A percentile compares a stretch with the other conserved stretches of the same genome.
Evolutionary conservation across 352 stramenopile genomes (phyloP).

Genomic region (Peronospora destructor): DNA sequence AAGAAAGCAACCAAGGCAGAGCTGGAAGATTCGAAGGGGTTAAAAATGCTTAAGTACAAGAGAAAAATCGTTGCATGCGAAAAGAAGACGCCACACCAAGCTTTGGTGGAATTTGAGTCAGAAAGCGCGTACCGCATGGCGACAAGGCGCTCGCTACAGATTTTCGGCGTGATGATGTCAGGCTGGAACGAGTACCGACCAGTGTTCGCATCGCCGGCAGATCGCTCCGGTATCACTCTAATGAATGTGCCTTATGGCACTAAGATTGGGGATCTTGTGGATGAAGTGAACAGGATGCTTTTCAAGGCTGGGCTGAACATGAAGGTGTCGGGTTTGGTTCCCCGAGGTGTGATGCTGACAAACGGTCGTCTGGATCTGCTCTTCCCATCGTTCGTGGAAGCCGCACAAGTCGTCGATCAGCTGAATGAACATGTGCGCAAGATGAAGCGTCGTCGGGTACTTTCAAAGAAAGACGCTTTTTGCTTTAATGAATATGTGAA

Average conservation of each 20-base stretch:
- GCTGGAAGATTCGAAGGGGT: conserved; percentile 2
- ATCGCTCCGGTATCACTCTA: conserved; percentile 54
- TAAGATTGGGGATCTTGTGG: conserved; percentile 46
- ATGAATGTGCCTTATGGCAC: conserved; percentile 78
- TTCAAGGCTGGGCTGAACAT: conserved; percentile 40
- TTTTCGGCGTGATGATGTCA: conserved; percentile 85
- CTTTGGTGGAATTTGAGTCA: conserved; percentile 69
- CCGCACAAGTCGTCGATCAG: conserved; percentile 65
- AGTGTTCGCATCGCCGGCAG: conserved; percentile 55
- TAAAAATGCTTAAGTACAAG: conserved; percentile 36
- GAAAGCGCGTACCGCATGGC: conserved; percentile 41
- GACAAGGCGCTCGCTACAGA: conserved; percentile 71
- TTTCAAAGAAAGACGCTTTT: conserved; percentile 36
- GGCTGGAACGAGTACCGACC: conserved; percentile 78
- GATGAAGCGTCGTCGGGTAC: conserved; percentile 49
- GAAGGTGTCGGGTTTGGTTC: conserved; percentile 46
- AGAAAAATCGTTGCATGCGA: conserved; percentile 71
- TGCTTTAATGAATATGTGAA: conserved; percentile 35
- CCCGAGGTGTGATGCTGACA: conserved; percentile 57
- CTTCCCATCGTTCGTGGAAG: conserved; percentile 66
- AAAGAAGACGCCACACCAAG: conserved; percentile 59
- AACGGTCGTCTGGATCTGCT: conserved; percentile 71
- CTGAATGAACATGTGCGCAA: conserved; percentile 42
- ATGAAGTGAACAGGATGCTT: conserved; percentile 54
- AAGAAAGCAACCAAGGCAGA: conserved; percentile 43